phyloP scores from a whole-genome alignment of 495 filamentous ascomycete genomes.

The Annulohypoxylon stygium region DNA sequence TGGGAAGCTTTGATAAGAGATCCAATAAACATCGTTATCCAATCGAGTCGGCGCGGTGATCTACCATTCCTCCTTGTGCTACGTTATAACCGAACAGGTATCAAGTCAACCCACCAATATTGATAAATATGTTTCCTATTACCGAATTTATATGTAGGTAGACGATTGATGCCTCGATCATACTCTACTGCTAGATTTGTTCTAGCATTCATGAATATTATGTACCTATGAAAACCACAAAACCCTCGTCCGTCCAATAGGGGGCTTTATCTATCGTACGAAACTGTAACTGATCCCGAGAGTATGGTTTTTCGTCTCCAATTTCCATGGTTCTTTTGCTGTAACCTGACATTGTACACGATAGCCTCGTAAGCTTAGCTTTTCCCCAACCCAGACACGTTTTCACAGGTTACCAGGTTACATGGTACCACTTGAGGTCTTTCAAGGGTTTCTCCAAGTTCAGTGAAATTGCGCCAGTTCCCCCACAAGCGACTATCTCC shows the following conservation, averaged over 20 bases:
- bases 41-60: neutral
- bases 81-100: neutral
- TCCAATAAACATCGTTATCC: slow-evolving; percentile 3
- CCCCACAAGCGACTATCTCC: slow-evolving; percentile 36
- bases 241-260: neutral
- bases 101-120: neutral
- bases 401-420: neutral
- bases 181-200: neutral
- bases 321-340: neutral
- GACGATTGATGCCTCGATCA: neutral
- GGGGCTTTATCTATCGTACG: neutral
- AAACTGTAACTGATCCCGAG: neutral
- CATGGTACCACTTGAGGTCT: neutral
- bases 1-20: slow-evolving; percentile 15
- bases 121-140: neutral
- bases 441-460: slow-evolving; percentile 18
- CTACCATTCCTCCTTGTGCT: neutral
- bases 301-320: neutral
- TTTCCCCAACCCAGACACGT: slow-evolving; percentile 9
- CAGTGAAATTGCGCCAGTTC: slow-evolving; percentile 33
- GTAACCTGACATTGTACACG: neutral
- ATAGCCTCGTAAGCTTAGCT: neutral
- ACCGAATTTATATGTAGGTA: neutral
- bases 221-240: neutral
- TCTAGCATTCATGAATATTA: neutral